Evolutionary conservation across 2,329 filamentous ascomycete genomes (phyloP).

Genomic region (Aureobasidium sp.): DNA sequence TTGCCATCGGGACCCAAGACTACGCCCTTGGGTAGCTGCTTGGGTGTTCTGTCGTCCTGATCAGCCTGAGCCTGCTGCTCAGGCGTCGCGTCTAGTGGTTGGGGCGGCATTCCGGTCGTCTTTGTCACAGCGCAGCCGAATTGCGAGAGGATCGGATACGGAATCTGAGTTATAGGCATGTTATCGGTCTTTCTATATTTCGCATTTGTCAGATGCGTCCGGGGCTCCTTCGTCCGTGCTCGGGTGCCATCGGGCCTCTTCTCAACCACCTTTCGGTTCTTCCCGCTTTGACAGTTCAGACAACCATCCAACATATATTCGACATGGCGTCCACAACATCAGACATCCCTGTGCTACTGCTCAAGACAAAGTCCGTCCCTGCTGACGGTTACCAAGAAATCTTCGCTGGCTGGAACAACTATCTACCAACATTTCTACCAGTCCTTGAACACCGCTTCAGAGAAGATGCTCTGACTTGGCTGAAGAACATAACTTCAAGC

Average conservation of each 20-base stretch:
- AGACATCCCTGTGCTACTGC: slow-evolving; percentile 55
- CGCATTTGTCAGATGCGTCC: slow-evolving; percentile 14
- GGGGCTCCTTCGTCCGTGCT: slow-evolving; percentile 12
- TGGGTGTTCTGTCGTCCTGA: slow-evolving; percentile 32
- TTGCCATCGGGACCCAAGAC: slow-evolving; percentile 76
- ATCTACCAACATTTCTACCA: slow-evolving; percentile 64
- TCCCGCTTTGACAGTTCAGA: slow-evolving; percentile 7
- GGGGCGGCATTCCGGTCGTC: slow-evolving; percentile 31
- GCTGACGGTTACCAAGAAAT: slow-evolving; percentile 65
- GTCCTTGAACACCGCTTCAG: slow-evolving; percentile 67
- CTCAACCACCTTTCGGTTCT: slow-evolving; percentile 4
- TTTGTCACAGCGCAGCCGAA: slow-evolving; percentile 33
- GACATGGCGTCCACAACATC: slow-evolving; percentile 8
- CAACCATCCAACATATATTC: neutral
- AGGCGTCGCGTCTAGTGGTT: slow-evolving; percentile 28
- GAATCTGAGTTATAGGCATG: slow-evolving; percentile 31
- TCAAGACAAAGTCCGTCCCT: slow-evolving; percentile 70
- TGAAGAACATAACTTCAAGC: slow-evolving; percentile 46
- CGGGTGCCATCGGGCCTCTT: slow-evolving; percentile 4
- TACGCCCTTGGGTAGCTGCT: slow-evolving; percentile 61
- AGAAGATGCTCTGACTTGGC: slow-evolving; percentile 48
- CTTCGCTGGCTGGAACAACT: slow-evolving; percentile 45
- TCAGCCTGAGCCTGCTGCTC: slow-evolving; percentile 21
- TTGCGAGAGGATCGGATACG: slow-evolving; percentile 32
- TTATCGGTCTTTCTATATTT: slow-evolving; percentile 16